Conservation (phyloP, 805 yeast genomes). For the Yarrowia sp. region DNA sequence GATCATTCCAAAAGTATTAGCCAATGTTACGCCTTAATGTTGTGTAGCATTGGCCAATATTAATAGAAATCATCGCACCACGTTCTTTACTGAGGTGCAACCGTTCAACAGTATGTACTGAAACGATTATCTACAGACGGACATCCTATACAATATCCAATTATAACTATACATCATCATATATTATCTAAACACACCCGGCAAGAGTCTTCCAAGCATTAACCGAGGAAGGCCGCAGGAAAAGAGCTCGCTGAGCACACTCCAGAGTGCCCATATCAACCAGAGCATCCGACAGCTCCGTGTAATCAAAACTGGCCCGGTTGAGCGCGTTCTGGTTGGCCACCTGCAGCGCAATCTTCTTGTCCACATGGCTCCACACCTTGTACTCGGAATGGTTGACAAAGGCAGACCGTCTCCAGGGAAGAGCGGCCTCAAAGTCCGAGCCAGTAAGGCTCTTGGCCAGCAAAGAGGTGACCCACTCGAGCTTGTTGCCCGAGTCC, state of each 20-base stretch:
- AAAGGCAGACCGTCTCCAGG: constrained; percentile 70
- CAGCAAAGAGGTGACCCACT: constrained; percentile 56
- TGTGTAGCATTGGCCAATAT: too few relatives aligned
- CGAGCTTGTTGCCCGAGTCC: constrained; percentile 57
- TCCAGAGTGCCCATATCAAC: constrained; percentile 46
- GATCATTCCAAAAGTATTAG: too few relatives aligned
- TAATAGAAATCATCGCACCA: too few relatives aligned
- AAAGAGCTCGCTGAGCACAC: constrained; percentile 64
- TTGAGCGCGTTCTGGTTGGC: constrained; percentile 45
- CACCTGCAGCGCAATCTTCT: constrained; percentile 55
- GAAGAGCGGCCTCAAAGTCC: constrained; percentile 28
- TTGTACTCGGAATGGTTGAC: constrained; percentile 68
- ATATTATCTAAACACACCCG: neutral
- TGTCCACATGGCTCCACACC: constrained; percentile 68
- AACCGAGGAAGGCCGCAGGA: constrained; percentile 56
- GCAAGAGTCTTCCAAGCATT: constrained; percentile 38
- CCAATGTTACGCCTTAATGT: too few relatives aligned
- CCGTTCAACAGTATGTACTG: too few relatives aligned
- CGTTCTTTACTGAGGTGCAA: too few relatives aligned
- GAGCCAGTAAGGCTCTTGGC: constrained; percentile 41
- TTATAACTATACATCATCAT: neutral
- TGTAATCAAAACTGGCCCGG: constrained; percentile 48
- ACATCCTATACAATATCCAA: neutral
- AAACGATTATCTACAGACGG: too few relatives aligned
- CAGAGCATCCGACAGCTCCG: constrained; percentile 53